Conservation (phyloP, 306 rosid genomes). For the Delonix regia region DNA sequence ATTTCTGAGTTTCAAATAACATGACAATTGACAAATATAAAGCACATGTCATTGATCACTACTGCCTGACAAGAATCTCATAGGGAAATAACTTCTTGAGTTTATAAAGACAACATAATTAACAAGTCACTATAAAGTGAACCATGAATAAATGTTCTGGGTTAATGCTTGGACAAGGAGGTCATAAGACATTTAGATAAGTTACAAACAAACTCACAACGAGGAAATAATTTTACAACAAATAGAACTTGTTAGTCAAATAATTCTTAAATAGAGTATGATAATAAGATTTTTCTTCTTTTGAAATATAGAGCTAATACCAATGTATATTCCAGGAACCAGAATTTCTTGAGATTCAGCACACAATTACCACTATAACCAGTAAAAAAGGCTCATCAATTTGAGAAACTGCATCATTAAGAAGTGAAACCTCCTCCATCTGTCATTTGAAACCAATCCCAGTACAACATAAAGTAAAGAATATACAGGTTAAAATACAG, state of each 20-base stretch:
- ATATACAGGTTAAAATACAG: constrained; percentile 38
- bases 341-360: constrained; percentile 99
- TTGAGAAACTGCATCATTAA: constrained; percentile 82
- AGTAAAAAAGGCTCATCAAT: constrained; percentile 96
- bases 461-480: constrained; percentile 42
- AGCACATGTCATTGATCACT: constrained; percentile 21
- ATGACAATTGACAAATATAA: constrained; percentile 17
- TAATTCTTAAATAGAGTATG: constrained; percentile 37
- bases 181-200: constrained; percentile 12
- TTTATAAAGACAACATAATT: constrained; percentile 27
- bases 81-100: constrained; percentile 15
- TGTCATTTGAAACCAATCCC: constrained; percentile 64
- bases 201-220: constrained; percentile 12
- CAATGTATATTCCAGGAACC: constrained; percentile 97
- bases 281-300: constrained; percentile 46
- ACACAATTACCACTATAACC: constrained; percentile 99
- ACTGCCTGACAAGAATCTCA: constrained; percentile 15
- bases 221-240: not conserved
- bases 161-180: constrained; percentile 24
- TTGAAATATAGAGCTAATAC: constrained; percentile 98
- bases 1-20: constrained; percentile 30
- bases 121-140: constrained; percentile 19
- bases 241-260: constrained; percentile 22
- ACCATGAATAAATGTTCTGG: constrained; percentile 6
- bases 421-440: constrained; percentile 99